phyloP scores from a whole-genome alignment of 2,329 filamentous ascomycete genomes.

The Aspergillus latus region DNA sequence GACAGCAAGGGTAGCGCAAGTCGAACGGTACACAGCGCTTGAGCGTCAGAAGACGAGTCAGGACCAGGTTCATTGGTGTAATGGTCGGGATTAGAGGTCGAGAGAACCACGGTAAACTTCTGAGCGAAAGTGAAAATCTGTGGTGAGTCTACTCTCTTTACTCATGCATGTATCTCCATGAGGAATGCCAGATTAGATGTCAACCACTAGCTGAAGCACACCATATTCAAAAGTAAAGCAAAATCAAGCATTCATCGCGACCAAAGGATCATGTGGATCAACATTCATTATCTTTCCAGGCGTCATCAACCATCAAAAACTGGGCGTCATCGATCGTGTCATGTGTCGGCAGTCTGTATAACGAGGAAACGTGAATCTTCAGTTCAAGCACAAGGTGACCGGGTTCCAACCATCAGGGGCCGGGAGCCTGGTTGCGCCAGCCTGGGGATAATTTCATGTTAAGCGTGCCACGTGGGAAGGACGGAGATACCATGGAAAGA shows the following conservation, averaged over 20 bases:
- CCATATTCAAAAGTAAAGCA: slow-evolving; percentile 7
- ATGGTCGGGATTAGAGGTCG: background rate
- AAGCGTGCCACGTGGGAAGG: slow-evolving; percentile 1
- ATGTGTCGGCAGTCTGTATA: slow-evolving; percentile 13
- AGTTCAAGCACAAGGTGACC: background rate
- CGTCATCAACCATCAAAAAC: slow-evolving; percentile 13
- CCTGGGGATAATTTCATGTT: slow-evolving; percentile 1
- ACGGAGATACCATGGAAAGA: background rate
- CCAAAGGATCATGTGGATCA: slow-evolving; percentile 8
- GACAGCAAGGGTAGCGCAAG: background rate
- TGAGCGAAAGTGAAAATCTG: background rate
- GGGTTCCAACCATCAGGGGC: background rate
- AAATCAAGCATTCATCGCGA: slow-evolving; percentile 10
- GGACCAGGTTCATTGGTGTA: background rate
- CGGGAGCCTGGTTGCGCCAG: slow-evolving; percentile 13
- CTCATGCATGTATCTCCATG: slow-evolving; percentile 6
- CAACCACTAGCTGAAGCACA: slow-evolving; percentile 16
- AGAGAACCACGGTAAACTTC: background rate
- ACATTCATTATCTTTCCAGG: slow-evolving; percentile 10
- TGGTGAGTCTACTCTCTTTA: slow-evolving; percentile 11
- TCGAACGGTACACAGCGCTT: background rate
- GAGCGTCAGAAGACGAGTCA: background rate
- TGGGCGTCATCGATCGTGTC: slow-evolving; percentile 12
- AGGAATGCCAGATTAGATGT: slow-evolving; percentile 16
- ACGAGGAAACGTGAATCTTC: slow-evolving; percentile 5